Percentiles rank a stretch among this genome's conserved stretches.
These are phyloP conservation scores for Takashimella koratensis DNA, from an alignment of 1,284 basidiomycete species.

Conservation along the genomic window DNA sequence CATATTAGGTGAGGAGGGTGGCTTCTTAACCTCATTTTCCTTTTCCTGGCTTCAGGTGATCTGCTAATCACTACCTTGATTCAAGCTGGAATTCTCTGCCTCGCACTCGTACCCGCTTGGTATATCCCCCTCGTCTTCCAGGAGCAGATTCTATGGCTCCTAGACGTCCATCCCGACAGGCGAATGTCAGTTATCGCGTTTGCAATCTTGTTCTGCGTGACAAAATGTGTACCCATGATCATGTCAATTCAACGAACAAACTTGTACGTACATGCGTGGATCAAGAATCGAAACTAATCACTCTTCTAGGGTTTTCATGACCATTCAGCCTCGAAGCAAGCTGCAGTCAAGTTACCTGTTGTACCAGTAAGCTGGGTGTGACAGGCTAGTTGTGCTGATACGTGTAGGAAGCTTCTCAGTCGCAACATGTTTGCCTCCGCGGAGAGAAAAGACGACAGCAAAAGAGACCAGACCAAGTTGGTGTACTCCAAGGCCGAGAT, in stretches of 20 bases:
- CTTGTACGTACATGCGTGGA: conserved; percentile 11
- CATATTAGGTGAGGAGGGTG: no score
- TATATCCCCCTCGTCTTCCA: conserved; percentile 31
- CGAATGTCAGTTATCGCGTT: conserved; percentile 17
- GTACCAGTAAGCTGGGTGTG: conserved; percentile 19
- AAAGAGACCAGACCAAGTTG: conserved; percentile 12
- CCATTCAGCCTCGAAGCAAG: conserved; percentile 17
- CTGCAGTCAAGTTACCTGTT: conserved; percentile 22
- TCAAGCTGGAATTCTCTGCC: conserved; percentile 13
- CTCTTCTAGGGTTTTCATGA: conserved; percentile 1
- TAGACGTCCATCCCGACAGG: conserved; percentile 16
- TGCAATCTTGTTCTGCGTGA: conserved; percentile 19
- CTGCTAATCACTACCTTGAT: no score
- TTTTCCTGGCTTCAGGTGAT: no score
- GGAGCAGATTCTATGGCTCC: conserved; percentile 24
- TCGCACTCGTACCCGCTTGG: conserved; percentile 19
- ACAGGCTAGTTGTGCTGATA: neutral
- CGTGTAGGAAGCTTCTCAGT: conserved; percentile 30
- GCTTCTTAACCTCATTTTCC: no score
- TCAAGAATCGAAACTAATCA: neutral
- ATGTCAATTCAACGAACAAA: conserved; percentile 12
- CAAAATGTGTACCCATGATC: conserved; percentile 9
- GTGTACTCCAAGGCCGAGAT: conserved; percentile 27
- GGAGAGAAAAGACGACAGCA: neutral
- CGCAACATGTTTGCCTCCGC: conserved; percentile 22